Percentiles rank a stretch among this genome's conserved stretches.
Conservation (phyloP, 805 yeast genomes). For the Grigorovia jiainica region DNA sequence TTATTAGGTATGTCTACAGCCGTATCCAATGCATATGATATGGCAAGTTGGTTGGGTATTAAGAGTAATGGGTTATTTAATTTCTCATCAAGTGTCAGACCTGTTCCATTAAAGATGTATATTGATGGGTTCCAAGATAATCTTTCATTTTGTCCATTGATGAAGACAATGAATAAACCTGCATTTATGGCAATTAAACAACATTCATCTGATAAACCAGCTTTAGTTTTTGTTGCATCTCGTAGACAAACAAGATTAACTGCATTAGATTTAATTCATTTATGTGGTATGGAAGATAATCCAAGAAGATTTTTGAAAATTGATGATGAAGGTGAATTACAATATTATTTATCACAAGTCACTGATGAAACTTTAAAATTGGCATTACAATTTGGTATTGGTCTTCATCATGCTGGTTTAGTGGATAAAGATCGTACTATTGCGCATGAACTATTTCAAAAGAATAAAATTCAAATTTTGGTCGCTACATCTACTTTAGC, state of each 20-base stretch:
- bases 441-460: slow-evolving; percentile 75
- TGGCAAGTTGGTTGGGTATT: slow-evolving; percentile 89
- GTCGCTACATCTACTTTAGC: slow-evolving; percentile 97
- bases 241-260: slow-evolving; percentile 88
- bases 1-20: slow-evolving; percentile 92
- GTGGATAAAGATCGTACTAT: slow-evolving; percentile 78
- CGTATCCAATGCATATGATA: slow-evolving; percentile 82
- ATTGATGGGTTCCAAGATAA: slow-evolving; percentile 79
- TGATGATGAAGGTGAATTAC: slow-evolving; percentile 66
- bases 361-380: slow-evolving; percentile 76
- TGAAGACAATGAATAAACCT: slow-evolving; percentile 61
- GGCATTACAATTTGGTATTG: slow-evolving; percentile 72
- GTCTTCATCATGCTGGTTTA: slow-evolving; percentile 97
- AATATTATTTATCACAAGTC: slow-evolving; percentile 75
- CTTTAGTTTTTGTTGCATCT: slow-evolving; percentile 92
- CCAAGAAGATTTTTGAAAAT: slow-evolving; percentile 60
- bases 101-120: slow-evolving; percentile 86
- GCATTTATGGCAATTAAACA: slow-evolving; percentile 88
- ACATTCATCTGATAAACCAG: slow-evolving; percentile 88
- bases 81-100: slow-evolving; percentile 87
- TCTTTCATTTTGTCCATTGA: slow-evolving; percentile 67
- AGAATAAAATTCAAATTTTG: slow-evolving; percentile 78
- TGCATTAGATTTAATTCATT: slow-evolving; percentile 60
- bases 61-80: slow-evolving; percentile 85
- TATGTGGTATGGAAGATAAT: slow-evolving; percentile 53